Percentiles rank a stretch among this genome's conserved stretches.
Conservation (phyloP, 768 basidiomycete genomes). For the Myochromella boudieri region DNA sequence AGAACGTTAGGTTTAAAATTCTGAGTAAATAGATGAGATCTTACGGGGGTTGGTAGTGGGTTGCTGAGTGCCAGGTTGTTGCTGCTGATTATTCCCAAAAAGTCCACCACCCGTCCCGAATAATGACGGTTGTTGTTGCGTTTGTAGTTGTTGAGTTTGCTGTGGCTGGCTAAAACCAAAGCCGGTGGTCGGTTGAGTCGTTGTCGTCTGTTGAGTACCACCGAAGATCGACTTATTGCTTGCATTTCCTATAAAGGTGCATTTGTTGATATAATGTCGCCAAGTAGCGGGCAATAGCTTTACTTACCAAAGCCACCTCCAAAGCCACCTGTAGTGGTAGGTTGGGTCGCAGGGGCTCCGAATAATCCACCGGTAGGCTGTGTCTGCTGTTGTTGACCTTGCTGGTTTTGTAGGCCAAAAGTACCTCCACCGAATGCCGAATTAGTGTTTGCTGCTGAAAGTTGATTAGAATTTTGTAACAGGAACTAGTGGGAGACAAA, state of each 20-base stretch:
- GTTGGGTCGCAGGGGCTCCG: slow-evolving; percentile 26
- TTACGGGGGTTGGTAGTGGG: slow-evolving; percentile 34
- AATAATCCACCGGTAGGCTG: slow-evolving; percentile 30
- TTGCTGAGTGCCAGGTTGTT: slow-evolving; percentile 29
- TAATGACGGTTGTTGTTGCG: slow-evolving; percentile 23
- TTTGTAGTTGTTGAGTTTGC: slow-evolving; percentile 32
- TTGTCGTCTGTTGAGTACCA: slow-evolving; percentile 23
- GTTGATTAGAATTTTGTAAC: slow-evolving; percentile 1
- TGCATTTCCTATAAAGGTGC: slow-evolving; percentile 15
- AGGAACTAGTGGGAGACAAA: background rate
- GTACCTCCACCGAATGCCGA: slow-evolving; percentile 36
- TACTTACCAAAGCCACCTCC: slow-evolving; percentile 37
- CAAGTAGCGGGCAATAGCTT: background rate
- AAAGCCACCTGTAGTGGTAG: slow-evolving; percentile 34
- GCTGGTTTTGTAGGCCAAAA: slow-evolving; percentile 31
- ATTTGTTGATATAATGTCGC: background rate
- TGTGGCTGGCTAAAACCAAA: slow-evolving; percentile 43
- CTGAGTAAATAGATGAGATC: slow-evolving; percentile 10
- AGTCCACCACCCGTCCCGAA: slow-evolving; percentile 32
- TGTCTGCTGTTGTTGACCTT: slow-evolving; percentile 34
- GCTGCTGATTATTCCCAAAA: slow-evolving; percentile 37
- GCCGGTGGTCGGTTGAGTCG: slow-evolving; percentile 38
- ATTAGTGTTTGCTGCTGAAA: slow-evolving; percentile 11
- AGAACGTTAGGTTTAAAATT: slow-evolving; percentile 1
- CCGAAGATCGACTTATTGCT: slow-evolving; percentile 44